Percentiles rank a stretch among this genome's conserved stretches.
These are phyloP conservation scores for Podospora comata DNA, from an alignment of 495 filamentous ascomycete genomes.

Conservation along the genomic window DNA sequence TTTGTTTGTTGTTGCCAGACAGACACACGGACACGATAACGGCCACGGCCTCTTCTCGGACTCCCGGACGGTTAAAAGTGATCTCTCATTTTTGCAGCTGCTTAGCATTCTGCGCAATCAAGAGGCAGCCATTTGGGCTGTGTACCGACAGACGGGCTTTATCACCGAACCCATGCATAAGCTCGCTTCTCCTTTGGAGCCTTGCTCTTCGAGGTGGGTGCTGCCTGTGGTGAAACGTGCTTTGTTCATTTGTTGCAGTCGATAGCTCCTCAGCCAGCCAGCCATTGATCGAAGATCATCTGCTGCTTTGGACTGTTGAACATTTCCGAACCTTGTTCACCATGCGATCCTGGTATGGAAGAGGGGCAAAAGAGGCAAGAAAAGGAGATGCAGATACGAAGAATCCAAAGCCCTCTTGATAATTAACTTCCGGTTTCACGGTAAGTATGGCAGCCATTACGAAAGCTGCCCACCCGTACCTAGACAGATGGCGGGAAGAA, in stretches of 20 bases:
- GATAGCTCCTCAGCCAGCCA: slow-evolving; percentile 4
- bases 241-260: neutral
- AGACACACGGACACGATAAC: neutral
- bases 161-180: slow-evolving; percentile 15
- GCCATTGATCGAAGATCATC: slow-evolving; percentile 6
- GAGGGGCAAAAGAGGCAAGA: neutral
- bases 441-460: neutral
- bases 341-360: neutral
- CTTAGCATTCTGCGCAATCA: neutral
- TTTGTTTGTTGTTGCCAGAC: neutral
- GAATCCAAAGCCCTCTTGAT: neutral
- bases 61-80: slow-evolving; percentile 25
- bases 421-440: neutral
- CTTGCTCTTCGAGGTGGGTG: slow-evolving; percentile 1
- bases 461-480: neutral
- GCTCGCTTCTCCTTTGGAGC: neutral
- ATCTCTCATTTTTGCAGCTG: no score
- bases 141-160: neutral
- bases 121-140: neutral
- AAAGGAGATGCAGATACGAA: slow-evolving; percentile 7
- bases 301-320: neutral
- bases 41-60: slow-evolving; percentile 12
- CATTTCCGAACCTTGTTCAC: neutral
- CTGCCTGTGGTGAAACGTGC: slow-evolving; percentile 6
- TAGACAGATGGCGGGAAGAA: neutral